Evolutionary conservation across 2,329 filamentous ascomycete species (phyloP).

Genomic region (Aureobasidium pullulans): DNA sequence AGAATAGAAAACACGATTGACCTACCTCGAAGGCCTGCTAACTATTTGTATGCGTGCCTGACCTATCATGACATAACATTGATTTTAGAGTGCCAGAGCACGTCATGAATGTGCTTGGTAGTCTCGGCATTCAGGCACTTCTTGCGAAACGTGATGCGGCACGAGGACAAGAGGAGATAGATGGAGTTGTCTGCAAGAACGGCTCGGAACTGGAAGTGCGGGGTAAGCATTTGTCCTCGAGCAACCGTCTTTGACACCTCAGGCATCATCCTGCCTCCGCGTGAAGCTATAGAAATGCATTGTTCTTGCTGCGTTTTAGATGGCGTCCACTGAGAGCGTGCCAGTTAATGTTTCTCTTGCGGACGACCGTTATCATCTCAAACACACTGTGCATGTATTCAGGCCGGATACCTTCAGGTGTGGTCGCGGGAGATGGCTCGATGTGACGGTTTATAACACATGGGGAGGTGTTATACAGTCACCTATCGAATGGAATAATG

Average conservation of each 20-base stretch:
- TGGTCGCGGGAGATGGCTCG: too few relatives aligned
- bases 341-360: too few relatives aligned
- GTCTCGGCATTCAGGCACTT: constrained; percentile 6
- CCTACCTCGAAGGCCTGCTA: constrained; percentile 3
- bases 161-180: neutral
- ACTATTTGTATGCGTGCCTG: constrained; percentile 10
- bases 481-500: too few relatives aligned
- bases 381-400: too few relatives aligned
- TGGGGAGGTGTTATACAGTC: too few relatives aligned
- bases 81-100: neutral
- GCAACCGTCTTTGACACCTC: neutral
- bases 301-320: too few relatives aligned
- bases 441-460: too few relatives aligned
- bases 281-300: too few relatives aligned
- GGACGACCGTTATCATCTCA: too few relatives aligned
- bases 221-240: constrained; percentile 1
- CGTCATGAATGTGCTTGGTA: constrained; percentile 5
- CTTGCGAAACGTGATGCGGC: neutral
- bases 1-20: neutral
- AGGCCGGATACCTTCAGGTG: too few relatives aligned
- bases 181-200: neutral
- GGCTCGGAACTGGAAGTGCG: neutral
- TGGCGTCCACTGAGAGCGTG: too few relatives aligned
- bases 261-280: neutral
- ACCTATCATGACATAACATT: constrained; percentile 8